Base-by-base conservation (phyloP, 768 basidiomycete genomes). In the Lactifluus echinatus region DNA sequence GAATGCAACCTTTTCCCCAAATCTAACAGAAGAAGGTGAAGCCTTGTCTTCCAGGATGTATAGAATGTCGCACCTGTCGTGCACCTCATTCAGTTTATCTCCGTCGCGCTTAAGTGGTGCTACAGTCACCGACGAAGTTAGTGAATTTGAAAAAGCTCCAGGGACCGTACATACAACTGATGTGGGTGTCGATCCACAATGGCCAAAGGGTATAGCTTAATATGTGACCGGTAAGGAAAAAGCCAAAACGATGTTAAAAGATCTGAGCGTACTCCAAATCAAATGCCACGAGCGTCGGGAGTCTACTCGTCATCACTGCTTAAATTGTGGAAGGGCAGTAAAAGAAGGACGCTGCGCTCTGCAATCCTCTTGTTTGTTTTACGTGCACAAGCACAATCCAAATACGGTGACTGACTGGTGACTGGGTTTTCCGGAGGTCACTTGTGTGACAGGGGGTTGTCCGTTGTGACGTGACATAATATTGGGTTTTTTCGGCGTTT, bases 111-210 rank as follows among this genome's bases (percentile, higher is more conserved):
- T 76, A 50, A 88, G 69, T 7, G 85, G 82, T 29, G 77, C 79
- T 81, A 54, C 12, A n/a, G n/a, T 5, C 4, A 52, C 26, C 28
- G 36, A 19, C 31, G 21, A 47, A 36, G 36, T 52, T 3, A 56
- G 8, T 34, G 12, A 36, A 10, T 8, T 14, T 8, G 34, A 23
- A n/a, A 17, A n/a, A 17, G 36, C n/a, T 11, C 45, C 8, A 17
- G 2, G 19, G 8, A 55, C 66, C 4, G 46, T n/a, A n/a, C 52
- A 10, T 58, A 77, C 82, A 79, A 43, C 76, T 72, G 50, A 88
- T 76, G 67, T 91, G 85, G 17, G 83, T 83, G 68, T 93, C 91
- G 51, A 93, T 85, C 90, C 89, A 92, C 15, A 92, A 74, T 56
- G 85, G 80, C 90, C 89, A 93, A 6, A 93, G 74, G 0, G 91